A percentile compares a stretch with the other conserved stretches of the same genome.
phyloP scores from a whole-genome alignment of 495 filamentous ascomycete species.

The Hypoxylon trugodes region DNA sequence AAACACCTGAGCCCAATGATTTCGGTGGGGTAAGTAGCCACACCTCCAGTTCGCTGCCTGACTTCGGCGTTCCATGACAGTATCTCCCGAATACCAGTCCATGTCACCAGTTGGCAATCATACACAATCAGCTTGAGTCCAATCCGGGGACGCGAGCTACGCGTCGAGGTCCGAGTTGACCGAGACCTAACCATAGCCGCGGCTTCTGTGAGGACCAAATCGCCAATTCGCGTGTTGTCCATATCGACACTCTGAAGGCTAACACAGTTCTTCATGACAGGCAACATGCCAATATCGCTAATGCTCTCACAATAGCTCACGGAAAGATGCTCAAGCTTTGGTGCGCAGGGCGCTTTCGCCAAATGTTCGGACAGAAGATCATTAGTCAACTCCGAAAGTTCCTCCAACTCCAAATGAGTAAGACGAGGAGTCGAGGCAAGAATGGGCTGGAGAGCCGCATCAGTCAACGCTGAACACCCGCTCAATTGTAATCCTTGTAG shows the following conservation, averaged over 20 bases:
- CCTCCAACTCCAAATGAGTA: conserved; percentile 90
- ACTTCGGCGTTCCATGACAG: conserved; percentile 82
- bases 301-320: conserved; percentile 89
- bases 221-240: conserved; percentile 93
- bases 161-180: conserved; percentile 55
- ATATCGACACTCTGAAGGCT: conserved; percentile 77
- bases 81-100: conserved; percentile 89
- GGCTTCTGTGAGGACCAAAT: conserved; percentile 88
- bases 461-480: conserved; percentile 73
- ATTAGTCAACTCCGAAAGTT: conserved; percentile 81
- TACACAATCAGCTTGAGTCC: conserved; percentile 84
- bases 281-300: conserved; percentile 85
- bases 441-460: conserved; percentile 75
- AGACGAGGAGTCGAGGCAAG: conserved; percentile 77
- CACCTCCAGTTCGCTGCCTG: conserved; percentile 48
- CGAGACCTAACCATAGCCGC: conserved; percentile 76
- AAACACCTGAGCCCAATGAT: conserved; percentile 91
- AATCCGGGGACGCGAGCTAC: conserved; percentile 57
- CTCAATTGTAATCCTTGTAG: conserved; percentile 84
- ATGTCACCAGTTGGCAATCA: conserved; percentile 89
- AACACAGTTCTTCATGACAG: conserved; percentile 77
- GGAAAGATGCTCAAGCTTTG: conserved; percentile 77
- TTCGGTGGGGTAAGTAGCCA: conserved; percentile 67
- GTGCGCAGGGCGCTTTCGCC: conserved; percentile 75
- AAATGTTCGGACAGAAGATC: conserved; percentile 71